Evolutionary conservation across 257 asterid genomes (phyloP).

Genomic region (Oldenlandia corymbosa): DNA sequence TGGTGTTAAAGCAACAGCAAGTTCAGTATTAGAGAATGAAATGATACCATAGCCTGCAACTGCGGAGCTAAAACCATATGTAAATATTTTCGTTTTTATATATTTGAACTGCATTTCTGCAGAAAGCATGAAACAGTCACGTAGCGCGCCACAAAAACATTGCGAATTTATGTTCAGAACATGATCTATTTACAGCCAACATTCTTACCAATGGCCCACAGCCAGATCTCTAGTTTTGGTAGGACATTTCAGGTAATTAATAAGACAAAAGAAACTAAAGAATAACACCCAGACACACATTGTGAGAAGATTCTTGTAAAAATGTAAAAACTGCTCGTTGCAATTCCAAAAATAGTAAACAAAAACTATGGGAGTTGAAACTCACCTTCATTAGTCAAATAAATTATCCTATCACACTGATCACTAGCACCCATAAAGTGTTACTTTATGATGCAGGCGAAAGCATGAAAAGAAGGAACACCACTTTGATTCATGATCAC

Average conservation of each 20-base stretch:
- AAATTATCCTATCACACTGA: not conserved
- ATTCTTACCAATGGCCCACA: not conserved
- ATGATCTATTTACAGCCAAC: not conserved
- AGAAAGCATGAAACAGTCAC: not conserved
- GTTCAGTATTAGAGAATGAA: no score
- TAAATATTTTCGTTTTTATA: not conserved
- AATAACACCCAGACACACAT: no score
- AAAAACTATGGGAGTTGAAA: not conserved
- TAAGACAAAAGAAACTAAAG: no score
- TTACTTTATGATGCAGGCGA: no score
- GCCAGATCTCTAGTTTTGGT: not conserved
- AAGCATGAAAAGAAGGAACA: no score
- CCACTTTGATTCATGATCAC: no score
- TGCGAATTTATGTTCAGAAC: not conserved
- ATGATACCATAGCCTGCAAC: no score
- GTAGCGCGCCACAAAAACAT: not conserved
- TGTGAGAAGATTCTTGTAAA: no score
- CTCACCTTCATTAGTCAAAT: not conserved
- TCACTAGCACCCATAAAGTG: not conserved
- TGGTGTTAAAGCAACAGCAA: not conserved
- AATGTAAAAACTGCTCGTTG: not conserved
- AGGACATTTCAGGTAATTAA: not conserved
- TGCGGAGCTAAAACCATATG: not conserved
- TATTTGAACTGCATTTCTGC: not conserved
- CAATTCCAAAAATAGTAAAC: not conserved